Conservation (phyloP, 257 asterid species). For the Linaria vulgaris region DNA sequence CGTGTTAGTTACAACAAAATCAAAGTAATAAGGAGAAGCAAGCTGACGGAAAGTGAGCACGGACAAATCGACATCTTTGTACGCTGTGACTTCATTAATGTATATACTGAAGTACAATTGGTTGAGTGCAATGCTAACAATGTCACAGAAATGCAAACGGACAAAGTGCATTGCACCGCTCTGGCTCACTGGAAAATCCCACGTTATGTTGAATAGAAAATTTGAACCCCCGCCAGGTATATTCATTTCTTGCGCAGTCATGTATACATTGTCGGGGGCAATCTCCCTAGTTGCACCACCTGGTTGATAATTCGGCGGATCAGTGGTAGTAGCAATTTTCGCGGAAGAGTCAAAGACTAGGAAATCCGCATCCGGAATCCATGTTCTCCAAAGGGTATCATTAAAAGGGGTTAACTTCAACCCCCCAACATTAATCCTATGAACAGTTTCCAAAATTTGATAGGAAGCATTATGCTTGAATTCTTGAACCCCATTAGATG, state of each 20-base stretch:
- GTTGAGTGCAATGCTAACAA: conserved; percentile 55
- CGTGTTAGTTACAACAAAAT: conserved; percentile 48
- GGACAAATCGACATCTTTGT: conserved; percentile 69
- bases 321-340: conserved; percentile 43
- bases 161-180: conserved; percentile 41
- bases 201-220: conserved; percentile 56
- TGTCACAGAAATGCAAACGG: conserved; percentile 74
- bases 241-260: conserved; percentile 81
- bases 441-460: conserved; percentile 61
- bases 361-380: conserved; percentile 73
- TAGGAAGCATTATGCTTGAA: conserved; percentile 61
- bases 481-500: conserved; percentile 47
- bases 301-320: conserved; percentile 53
- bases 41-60: conserved; percentile 50
- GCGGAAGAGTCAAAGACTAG: conserved; percentile 71
- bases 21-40: conserved; percentile 67
- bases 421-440: conserved; percentile 86
- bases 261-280: conserved; percentile 73
- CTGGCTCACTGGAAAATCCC: conserved; percentile 59
- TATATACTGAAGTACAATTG: conserved; percentile 62
- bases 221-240: conserved; percentile 37
- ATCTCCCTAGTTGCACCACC: conserved; percentile 70
- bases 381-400: conserved; percentile 78
- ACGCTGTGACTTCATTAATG: conserved; percentile 55
- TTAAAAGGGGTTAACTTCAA: conserved; percentile 68